Base-by-base conservation (phyloP, 441 rosid genomes). In the Eruca vesicaria region DNA sequence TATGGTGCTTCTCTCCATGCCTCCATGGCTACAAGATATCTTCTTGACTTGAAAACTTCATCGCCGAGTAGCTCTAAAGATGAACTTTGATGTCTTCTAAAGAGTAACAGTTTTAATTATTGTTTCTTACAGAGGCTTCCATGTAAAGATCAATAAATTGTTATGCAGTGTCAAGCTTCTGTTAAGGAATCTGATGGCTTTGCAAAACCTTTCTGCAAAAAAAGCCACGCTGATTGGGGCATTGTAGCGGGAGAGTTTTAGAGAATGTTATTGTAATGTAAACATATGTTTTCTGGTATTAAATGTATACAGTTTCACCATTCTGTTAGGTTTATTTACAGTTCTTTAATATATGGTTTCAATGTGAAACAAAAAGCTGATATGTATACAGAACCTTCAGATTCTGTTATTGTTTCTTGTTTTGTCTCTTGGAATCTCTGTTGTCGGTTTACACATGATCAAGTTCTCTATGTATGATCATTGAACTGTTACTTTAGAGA, bases 1-100 rank as follows among this genome's bases (percentile, higher is more conserved):
- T 88, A 88, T 50, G 99, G 99, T 53, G 96, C 97, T 66, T 90
- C 99, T 1, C 97, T 94, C 61, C 97, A 94, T 43, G 96, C 95
- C 60, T 89, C 98, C 19, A 72, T 94, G 79, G 94, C 97, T 57
- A 64, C 91, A 7, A 82, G 85, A 16, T 86, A 81, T 76, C 93
- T 92, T 79, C 85, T 84, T 18, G 75, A 84, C 20, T 23, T 65
- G 1, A 71, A 84, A 72, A 41, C 28, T 70, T 79, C 78, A 28
- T 63, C 62, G 2, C 74, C 36, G 0, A 74, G 59, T 67, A 79
- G 48, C 57, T 84, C 18, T 58, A 65, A 74, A 19, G 97, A 91
- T 62, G 98, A 93, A 86, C 83, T 91, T 55, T 90, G 80, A 84
- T 66, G 23, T 16, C 18, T 18, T 43, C 16, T 32, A 41, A 23